Base-by-base conservation (phyloP, 306 rosid genomes). In the Medicago truncatula region DNA sequence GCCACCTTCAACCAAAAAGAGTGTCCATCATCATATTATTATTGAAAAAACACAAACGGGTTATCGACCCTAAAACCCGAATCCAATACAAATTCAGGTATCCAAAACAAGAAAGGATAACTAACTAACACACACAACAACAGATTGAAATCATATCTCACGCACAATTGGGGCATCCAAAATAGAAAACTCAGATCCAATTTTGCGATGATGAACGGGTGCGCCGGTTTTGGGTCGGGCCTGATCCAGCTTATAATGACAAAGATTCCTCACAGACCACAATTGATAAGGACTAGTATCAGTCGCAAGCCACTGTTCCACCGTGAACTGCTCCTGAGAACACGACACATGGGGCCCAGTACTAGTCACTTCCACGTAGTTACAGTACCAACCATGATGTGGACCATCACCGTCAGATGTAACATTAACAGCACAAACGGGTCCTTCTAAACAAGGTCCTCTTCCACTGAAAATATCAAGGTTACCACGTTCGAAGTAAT, bases 321-420 rank as follows among this genome's bases (percentile, higher is more conserved):
- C 70, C 11, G 76, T 66, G 75, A 87, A 91, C 66, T 17, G 72
- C 47, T 74, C 44, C 79, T 94, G 92, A 0, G 53, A 3, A 78
- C 98, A 94, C 0, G 73, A 0, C 0, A 1, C 3, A 85, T 92
- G 97, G 71, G 84, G 82, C 36, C 95, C 96, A 0, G 96, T 90
- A 21, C 84, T 28, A 7, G 92, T 85, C 4, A 94, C 89, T 87
- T 94, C 93, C 2, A 90, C 86, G 83, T 94, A 92, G 82, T 92
- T 94, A 50, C 83, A 78, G 85, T 94, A 94, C 98, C 98, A 94
- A 0, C 98, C 98, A 68, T 94, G 98, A 77, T 89, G 86, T 2
- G 80, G 1, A 1, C 96, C 92, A 11, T 87, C 44, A 0, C 98
- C 98, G 78, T 92, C 95, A 1, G 98, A 92, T 2, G 96, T 92